Evolutionary conservation across 495 filamentous ascomycete species (phyloP).

Genomic region (Penicillium verhagenii): DNA sequence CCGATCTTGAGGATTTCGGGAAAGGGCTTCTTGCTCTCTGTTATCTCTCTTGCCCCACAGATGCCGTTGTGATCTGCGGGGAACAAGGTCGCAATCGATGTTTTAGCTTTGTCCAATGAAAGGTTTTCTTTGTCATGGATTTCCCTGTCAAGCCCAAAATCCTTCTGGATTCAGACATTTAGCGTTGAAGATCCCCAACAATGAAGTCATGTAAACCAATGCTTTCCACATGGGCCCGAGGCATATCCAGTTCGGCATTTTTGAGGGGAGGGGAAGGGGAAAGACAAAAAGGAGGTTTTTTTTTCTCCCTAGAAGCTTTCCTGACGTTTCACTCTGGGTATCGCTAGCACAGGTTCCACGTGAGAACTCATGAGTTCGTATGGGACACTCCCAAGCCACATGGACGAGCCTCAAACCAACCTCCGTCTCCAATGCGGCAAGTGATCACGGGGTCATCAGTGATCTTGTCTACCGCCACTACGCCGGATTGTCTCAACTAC

Average conservation of each 20-base stretch:
- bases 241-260: not conserved
- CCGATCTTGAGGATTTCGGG: not conserved
- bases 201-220: not conserved
- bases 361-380: not conserved
- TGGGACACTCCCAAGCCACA: not conserved
- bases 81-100: not conserved
- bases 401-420: not conserved
- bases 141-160: no score
- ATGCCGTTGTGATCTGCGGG: not conserved
- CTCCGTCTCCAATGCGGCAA: not conserved
- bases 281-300: not conserved
- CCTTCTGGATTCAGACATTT: no score
- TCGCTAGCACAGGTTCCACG: no score
- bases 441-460: not conserved
- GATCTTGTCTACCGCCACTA: not conserved
- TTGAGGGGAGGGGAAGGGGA: not conserved
- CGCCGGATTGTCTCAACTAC: not conserved
- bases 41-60: not conserved
- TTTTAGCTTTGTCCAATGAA: not conserved
- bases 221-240: not conserved
- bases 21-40: no score
- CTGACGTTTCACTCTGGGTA: no score
- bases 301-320: no score
- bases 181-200: not conserved
- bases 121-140: not conserved